These are phyloP conservation scores for Fusarium buxicola DNA, from an alignment of 2,329 filamentous ascomycete genomes.

Conservation along the genomic window DNA sequence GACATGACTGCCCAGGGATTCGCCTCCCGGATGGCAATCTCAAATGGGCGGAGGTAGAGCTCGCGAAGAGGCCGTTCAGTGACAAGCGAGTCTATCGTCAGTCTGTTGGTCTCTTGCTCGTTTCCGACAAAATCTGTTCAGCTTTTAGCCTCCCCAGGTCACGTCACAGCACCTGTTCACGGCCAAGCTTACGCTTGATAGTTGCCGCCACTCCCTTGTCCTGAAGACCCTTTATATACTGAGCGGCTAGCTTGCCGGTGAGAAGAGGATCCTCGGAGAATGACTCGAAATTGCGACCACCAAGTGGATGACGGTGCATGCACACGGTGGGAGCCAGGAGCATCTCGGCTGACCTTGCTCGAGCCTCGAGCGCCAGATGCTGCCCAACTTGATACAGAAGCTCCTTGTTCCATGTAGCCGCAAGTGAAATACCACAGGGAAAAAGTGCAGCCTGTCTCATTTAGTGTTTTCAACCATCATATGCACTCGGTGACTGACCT, in stretches of 20 bases:
- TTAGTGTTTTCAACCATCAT: neutral
- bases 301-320: constrained; percentile 83
- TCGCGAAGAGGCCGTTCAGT: constrained; percentile 75
- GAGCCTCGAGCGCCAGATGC: constrained; percentile 77
- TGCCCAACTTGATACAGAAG: constrained; percentile 76
- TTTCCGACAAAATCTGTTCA: constrained; percentile 73
- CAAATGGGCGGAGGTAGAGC: constrained; percentile 79
- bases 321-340: constrained; percentile 83
- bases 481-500: constrained; percentile 53
- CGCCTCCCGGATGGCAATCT: constrained; percentile 76
- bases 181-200: constrained; percentile 72
- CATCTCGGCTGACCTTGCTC: constrained; percentile 78
- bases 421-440: constrained; percentile 82
- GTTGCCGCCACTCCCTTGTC: constrained; percentile 80
- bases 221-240: constrained; percentile 79
- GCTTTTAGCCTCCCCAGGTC: neutral
- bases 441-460: constrained; percentile 74
- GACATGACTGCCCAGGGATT: constrained; percentile 78
- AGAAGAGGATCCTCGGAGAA: constrained; percentile 86
- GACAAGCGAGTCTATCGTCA: constrained; percentile 71
- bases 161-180: fast-evolving
- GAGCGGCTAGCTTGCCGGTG: constrained; percentile 77
- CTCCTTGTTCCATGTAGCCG: constrained; percentile 81
- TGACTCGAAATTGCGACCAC: constrained; percentile 88
- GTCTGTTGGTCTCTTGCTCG: constrained; percentile 71